Conservation (phyloP, 148 eudicot genomes). For the Spergularia bocconei region DNA sequence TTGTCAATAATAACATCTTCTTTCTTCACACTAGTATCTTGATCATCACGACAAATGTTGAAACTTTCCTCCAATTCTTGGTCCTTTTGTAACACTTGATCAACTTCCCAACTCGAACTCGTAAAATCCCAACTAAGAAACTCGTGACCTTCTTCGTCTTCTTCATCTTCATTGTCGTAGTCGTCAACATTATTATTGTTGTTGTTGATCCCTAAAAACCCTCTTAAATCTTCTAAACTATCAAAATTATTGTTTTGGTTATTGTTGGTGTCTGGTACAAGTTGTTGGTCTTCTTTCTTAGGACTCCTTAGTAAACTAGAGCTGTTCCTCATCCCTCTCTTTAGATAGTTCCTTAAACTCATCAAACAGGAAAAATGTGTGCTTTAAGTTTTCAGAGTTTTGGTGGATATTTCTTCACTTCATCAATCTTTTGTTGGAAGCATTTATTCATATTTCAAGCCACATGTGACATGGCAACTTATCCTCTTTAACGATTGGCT, state of each 20-base stretch:
- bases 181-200: background rate
- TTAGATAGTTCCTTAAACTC: background rate
- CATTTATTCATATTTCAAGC: background rate
- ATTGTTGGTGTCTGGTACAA: slow-evolving; percentile 17
- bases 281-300: slow-evolving; percentile 39
- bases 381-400: no score
- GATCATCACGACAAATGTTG: background rate
- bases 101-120: slow-evolving; percentile 17
- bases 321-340: slow-evolving; percentile 28
- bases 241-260: slow-evolving; percentile 6
- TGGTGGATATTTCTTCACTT: background rate
- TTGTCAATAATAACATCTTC: background rate
- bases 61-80: background rate
- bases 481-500: slow-evolving; percentile 42
- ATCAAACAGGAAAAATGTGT: background rate
- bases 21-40: background rate
- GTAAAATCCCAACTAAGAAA: slow-evolving; percentile 19
- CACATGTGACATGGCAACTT: slow-evolving; percentile 34
- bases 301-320: slow-evolving; percentile 20
- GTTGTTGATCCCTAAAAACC: slow-evolving; percentile 31
- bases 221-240: slow-evolving; percentile 33
- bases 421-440: background rate
- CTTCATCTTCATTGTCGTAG: slow-evolving; percentile 10
- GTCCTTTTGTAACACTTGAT: background rate
- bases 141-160: slow-evolving; percentile 3